Evolutionary conservation across 2,329 filamentous ascomycete species (phyloP).

Genomic region (Delphinella strobiligena): DNA sequence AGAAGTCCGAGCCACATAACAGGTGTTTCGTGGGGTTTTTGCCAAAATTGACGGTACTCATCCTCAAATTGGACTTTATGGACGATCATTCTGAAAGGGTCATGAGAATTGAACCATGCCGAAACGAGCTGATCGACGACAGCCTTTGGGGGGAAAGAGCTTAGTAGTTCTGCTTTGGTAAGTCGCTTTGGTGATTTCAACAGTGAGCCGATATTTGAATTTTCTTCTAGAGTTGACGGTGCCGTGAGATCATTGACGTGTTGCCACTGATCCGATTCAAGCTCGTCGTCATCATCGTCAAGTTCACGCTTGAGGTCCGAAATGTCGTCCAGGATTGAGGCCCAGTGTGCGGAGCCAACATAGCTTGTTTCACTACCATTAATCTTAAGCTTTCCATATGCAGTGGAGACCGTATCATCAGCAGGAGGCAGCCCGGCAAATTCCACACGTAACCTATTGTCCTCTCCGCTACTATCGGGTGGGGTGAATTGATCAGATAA

Average conservation of each 20-base stretch:
- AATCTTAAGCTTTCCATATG: conserved; percentile 72
- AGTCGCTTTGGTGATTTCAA: conserved; percentile 8
- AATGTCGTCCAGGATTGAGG: conserved; percentile 58
- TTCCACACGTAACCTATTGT: background rate
- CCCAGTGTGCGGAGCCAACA: conserved; percentile 74
- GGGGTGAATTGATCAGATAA: background rate
- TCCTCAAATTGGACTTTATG: conserved; percentile 38
- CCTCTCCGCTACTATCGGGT: conserved; percentile 5
- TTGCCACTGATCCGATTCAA: conserved; percentile 4
- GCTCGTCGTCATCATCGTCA: conserved; percentile 15
- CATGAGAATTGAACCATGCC: conserved; percentile 23
- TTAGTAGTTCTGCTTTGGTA: conserved; percentile 20
- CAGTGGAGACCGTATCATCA: conserved; percentile 21
- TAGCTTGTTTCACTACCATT: conserved; percentile 66
- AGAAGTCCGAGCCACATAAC: conserved; percentile 37
- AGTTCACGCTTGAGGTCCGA: conserved; percentile 22
- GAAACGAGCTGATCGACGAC: conserved; percentile 19
- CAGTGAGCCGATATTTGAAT: conserved; percentile 1
- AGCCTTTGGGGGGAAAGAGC: conserved; percentile 20
- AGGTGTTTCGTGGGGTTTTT: conserved; percentile 23
- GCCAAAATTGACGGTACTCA: conserved; percentile 36
- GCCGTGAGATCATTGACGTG: too few relatives aligned
- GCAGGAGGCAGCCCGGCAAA: background rate
- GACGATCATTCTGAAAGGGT: conserved; percentile 42
- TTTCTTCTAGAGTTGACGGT: too few relatives aligned